These are phyloP conservation scores for Apiotrichum brassicae DNA, from an alignment of 1,284 basidiomycete genomes.

Conservation along the genomic window DNA sequence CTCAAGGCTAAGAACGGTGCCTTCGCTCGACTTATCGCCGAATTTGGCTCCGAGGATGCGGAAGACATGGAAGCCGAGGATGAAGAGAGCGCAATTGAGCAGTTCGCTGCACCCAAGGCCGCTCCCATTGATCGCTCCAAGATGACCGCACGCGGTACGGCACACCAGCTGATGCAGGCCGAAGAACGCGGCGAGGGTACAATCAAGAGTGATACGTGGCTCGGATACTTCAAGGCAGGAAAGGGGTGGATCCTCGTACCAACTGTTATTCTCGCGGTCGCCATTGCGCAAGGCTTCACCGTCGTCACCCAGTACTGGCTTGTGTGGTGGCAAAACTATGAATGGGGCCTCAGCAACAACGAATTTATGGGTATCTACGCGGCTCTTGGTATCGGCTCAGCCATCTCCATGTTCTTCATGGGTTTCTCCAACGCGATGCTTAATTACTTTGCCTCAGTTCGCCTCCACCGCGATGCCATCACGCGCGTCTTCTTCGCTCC, in stretches of 20 bases:
- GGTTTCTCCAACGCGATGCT: slow-evolving; percentile 50
- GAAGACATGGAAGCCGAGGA: slow-evolving; percentile 44
- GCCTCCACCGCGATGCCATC: slow-evolving; percentile 56
- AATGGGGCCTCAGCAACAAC: slow-evolving; percentile 34
- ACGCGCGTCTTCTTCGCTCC: slow-evolving; percentile 63
- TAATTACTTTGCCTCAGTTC: slow-evolving; percentile 59
- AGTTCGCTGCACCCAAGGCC: no score
- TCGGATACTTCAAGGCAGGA: slow-evolving; percentile 51
- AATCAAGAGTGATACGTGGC: slow-evolving; percentile 38
- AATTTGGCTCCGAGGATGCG: slow-evolving; percentile 57
- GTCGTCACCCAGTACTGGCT: slow-evolving; percentile 51
- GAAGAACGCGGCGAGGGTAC: slow-evolving; percentile 46
- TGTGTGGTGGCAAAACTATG: slow-evolving; percentile 68
- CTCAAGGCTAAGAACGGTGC: slow-evolving; percentile 57
- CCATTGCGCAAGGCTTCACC: slow-evolving; percentile 40
- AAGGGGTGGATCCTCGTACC: slow-evolving; percentile 50
- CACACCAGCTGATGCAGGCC: slow-evolving; percentile 48
- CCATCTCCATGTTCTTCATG: slow-evolving; percentile 52
- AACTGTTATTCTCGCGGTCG: slow-evolving; percentile 44
- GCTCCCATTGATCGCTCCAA: slow-evolving; percentile 30
- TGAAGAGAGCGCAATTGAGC: slow-evolving; percentile 42
- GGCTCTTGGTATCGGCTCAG: slow-evolving; percentile 51
- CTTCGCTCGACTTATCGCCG: slow-evolving; percentile 65
- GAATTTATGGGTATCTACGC: slow-evolving; percentile 56
- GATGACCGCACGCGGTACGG: slow-evolving; percentile 35